These are phyloP conservation scores for Theileria orientalis DNA, from an alignment of 169 alveolate genomes.

Conservation along the genomic window DNA sequence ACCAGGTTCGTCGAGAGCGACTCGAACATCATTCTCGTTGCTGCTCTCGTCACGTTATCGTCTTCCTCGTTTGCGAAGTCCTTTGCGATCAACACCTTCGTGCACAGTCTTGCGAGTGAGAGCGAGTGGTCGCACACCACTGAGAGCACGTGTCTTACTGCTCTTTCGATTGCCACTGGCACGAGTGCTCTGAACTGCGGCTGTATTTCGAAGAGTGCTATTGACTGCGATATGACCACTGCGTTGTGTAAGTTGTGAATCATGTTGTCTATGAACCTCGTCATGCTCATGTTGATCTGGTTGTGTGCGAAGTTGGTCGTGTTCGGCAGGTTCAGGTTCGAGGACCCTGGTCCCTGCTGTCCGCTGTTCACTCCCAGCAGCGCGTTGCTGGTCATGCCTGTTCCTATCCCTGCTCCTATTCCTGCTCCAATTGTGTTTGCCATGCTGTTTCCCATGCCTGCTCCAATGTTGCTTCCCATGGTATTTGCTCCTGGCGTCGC, in stretches of 20 bases:
- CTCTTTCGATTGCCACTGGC: constrained; percentile 93
- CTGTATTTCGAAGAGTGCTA: constrained; percentile 85
- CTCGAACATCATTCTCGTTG: constrained; percentile 90
- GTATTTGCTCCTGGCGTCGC: not conserved
- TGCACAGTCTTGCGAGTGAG: constrained; percentile 92
- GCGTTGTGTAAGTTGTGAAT: constrained; percentile 32
- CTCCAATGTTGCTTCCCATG: constrained; percentile 8
- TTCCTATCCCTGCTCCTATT: not conserved
- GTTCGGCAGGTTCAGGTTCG: not conserved
- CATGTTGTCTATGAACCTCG: constrained; percentile 27
- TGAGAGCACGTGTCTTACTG: constrained; percentile 92
- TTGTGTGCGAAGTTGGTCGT: constrained; percentile 9
- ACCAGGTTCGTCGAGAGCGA: constrained; percentile 94
- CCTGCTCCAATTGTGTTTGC: not conserved
- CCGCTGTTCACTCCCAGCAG: not conserved
- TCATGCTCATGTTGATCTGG: constrained; percentile 15
- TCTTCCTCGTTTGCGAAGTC: constrained; percentile 95
- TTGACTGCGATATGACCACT: constrained; percentile 84
- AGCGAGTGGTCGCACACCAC: constrained; percentile 90
- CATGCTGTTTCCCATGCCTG: constrained; percentile 2
- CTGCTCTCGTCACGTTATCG: constrained; percentile 86
- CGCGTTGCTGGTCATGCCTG: not conserved
- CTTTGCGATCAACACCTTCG: constrained; percentile 92
- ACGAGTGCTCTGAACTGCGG: constrained; percentile 85
- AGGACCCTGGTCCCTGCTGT: not conserved